phyloP scores from a whole-genome alignment of 2,329 filamentous ascomycete species.

The Albophoma yamanashiensis region DNA sequence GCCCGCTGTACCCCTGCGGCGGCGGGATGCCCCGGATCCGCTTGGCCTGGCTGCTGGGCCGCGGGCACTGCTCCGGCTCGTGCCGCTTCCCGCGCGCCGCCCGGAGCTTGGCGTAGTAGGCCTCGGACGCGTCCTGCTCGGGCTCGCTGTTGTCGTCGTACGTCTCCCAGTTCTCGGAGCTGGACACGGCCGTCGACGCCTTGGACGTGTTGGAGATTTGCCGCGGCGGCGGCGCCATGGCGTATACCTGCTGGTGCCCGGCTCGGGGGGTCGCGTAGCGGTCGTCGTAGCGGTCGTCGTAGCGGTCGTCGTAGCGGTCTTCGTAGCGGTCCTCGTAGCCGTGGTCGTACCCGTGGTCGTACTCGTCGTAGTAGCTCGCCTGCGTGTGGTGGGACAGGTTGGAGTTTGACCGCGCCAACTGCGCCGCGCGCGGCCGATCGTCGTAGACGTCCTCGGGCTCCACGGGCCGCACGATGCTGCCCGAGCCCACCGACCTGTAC shows the following conservation, averaged over 20 bases:
- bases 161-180: slow-evolving; percentile 96
- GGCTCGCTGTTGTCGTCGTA: slow-evolving; percentile 78
- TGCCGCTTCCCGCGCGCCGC: slow-evolving; percentile 57
- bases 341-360: slow-evolving; percentile 24
- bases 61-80: slow-evolving; percentile 35
- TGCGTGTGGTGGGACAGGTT: slow-evolving; percentile 23
- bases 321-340: slow-evolving; percentile 20
- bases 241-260: slow-evolving; percentile 20
- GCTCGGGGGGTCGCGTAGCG: slow-evolving; percentile 30
- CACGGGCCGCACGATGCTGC: slow-evolving; percentile 47
- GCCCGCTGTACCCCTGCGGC: slow-evolving; percentile 32
- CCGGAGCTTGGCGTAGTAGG: slow-evolving; percentile 70
- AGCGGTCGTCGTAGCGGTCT: slow-evolving; percentile 17
- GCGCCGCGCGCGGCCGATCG: slow-evolving; percentile 35
- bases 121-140: slow-evolving; percentile 63
- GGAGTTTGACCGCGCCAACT: slow-evolving; percentile 28
- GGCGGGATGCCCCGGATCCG: slow-evolving; percentile 43
- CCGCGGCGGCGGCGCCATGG: slow-evolving; percentile 37
- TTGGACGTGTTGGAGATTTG: slow-evolving; percentile 56
- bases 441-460: slow-evolving; percentile 82
- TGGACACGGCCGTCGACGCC: slow-evolving; percentile 63
- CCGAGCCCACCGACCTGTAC: slow-evolving; percentile 36
- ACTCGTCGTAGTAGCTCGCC: slow-evolving; percentile 18
- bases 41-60: slow-evolving; percentile 36
- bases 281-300: slow-evolving; percentile 13